Evolutionary conservation across 192 early-diverging fungal genomes (phyloP), one percentile per base, ranked within the genome.

Genomic region (Gamsiella multidivaricata): DNA sequence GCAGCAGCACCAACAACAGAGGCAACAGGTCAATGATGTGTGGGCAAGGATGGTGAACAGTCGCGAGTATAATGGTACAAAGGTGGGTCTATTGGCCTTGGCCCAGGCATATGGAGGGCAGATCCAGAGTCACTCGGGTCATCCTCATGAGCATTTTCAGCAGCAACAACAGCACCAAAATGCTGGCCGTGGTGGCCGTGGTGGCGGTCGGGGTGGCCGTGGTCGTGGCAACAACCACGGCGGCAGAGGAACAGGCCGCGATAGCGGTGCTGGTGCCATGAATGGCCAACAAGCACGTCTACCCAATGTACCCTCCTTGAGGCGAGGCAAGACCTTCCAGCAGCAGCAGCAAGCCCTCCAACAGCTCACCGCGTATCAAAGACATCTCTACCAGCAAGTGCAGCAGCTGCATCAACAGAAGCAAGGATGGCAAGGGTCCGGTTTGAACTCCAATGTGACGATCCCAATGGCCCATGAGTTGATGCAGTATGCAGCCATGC

Each of bases 301-400:
- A 31, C 53, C 54, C 25, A 50, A 42, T 15, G 61, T 52, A 4
- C 74, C 74, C 26, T 32, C 36, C 7, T 42, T 78, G 3, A 46
- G 65, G 37, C 65, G 74, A 32, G 65, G 65, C 11, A 78, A 78
- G 20, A 68, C 74, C 1, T 69, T 78, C 31, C 74, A 78, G 22
- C 74, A 78, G 8, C 74, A 78, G 11, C 74, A 78, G n/a, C 74
- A 78, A 36, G 54, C 74, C 18, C 20, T 78, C 23, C 59, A 78
- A n/a, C 74, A 78, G 25, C 54, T 78, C 17, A 68, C 74, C 12
- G 60, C 65, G 2, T 69, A 78, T 45, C 74, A 78, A 39, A 42
- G 74, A 31, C 74, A 69, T 15, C 49, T 78, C 6, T 78, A 78
- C 42, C 65, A 78, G 17, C 74, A 78, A 22, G 54, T 69, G 2